These are phyloP conservation scores for Choiromyces venosus DNA, from an alignment of 495 filamentous ascomycete species.

Conservation along the genomic window DNA sequence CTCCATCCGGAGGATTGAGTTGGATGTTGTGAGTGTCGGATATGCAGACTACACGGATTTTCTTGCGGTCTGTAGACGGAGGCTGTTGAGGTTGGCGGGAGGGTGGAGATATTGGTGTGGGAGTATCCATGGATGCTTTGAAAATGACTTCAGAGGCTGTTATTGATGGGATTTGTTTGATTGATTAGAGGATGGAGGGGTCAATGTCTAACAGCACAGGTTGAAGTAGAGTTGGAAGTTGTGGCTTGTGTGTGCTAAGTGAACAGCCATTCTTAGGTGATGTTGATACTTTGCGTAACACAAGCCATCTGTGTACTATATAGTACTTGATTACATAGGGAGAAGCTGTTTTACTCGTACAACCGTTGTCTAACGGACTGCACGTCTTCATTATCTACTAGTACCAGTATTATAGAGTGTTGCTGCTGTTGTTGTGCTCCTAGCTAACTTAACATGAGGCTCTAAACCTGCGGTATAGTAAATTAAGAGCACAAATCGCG, in stretches of 20 bases:
- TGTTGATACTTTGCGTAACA: no score
- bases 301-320: no score
- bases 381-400: no score
- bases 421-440: background rate
- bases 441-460: background rate
- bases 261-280: no score
- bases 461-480: background rate
- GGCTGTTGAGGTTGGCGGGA: background rate
- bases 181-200: background rate
- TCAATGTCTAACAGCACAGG: background rate
- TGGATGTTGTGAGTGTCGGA: constrained; percentile 76
- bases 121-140: background rate
- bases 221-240: background rate
- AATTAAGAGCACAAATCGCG: background rate
- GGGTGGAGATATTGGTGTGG: background rate
- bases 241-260: background rate
- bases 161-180: background rate
- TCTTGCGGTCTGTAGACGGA: constrained; percentile 6
- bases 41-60: constrained; percentile 62
- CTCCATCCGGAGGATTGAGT: constrained; percentile 64
- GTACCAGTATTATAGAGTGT: no score
- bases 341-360: no score
- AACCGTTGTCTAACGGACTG: no score
- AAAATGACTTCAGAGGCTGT: background rate
- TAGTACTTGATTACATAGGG: no score